Conservation (phyloP, 805 yeast genomes). For the Monosporozyma yasuniensis region DNA sequence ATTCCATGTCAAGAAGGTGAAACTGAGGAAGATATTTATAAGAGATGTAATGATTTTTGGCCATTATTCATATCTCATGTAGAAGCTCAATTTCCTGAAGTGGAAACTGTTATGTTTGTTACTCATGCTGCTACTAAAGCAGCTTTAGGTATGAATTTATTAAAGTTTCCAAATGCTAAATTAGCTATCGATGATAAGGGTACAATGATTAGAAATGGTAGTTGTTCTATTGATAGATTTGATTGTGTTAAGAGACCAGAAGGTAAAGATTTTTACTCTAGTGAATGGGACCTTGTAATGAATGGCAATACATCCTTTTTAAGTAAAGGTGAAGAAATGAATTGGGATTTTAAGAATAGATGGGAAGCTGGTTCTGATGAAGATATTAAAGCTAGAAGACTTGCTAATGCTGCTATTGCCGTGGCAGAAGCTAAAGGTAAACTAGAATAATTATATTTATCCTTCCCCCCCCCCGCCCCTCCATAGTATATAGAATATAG, state of each 20-base stretch:
- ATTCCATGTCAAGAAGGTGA: conserved; percentile 67
- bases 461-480: no score
- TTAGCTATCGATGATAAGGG: conserved; percentile 44
- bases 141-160: conserved; percentile 72
- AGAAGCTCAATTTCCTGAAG: conserved; percentile 48
- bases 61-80: conserved; percentile 47
- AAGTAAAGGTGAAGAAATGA: conserved; percentile 83
- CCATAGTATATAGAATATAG: no score
- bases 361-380: conserved; percentile 88
- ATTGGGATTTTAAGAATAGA: conserved; percentile 74
- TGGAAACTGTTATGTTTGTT: conserved; percentile 55
- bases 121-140: conserved; percentile 94
- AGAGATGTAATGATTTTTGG: conserved; percentile 52
- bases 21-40: conserved; percentile 55
- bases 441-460: neutral
- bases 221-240: conserved; percentile 74
- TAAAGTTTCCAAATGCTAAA: conserved; percentile 45
- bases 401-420: conserved; percentile 6
- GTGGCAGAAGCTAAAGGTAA: conserved; percentile 5
- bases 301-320: conserved; percentile 73
- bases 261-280: conserved; percentile 16
- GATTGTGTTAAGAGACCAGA: conserved; percentile 16
- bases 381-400: conserved; percentile 53
- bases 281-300: conserved; percentile 50
- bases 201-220: conserved; percentile 58